Percentiles rank a stretch among this genome's conserved stretches.
Evolutionary conservation across 345 rosid genomes (phyloP).

Genomic region (Linum lewisii): DNA sequence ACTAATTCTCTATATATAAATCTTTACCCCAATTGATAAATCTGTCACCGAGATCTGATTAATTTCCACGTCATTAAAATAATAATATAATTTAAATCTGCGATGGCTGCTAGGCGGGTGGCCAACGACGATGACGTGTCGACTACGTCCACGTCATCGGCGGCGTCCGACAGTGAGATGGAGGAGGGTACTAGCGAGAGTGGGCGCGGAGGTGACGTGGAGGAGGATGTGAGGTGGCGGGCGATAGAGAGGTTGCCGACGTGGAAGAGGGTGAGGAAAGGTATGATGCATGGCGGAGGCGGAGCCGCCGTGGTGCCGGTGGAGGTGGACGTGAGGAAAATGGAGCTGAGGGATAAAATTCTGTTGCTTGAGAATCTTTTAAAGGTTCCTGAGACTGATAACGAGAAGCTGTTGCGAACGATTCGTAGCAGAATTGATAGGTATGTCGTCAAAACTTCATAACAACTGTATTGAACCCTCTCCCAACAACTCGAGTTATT

Average conservation of each 20-base stretch:
- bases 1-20: no score
- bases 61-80: no score
- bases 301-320: conserved; percentile 26
- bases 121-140: conserved; percentile 19
- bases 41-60: no score
- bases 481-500: background rate
- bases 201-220: conserved; percentile 35
- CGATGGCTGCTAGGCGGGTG: background rate
- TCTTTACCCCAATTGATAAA: no score
- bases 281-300: conserved; percentile 30
- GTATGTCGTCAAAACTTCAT: no score
- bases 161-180: conserved; percentile 27
- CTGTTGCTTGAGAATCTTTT: conserved; percentile 31
- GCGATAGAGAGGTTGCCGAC: conserved; percentile 58
- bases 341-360: conserved; percentile 31
- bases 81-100: no score
- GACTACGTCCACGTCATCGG: conserved; percentile 10
- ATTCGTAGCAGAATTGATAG: conserved; percentile 46
- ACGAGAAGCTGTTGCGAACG: conserved; percentile 35
- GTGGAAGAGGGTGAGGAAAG: conserved; percentile 33
- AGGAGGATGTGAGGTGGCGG: conserved; percentile 45
- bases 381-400: conserved; percentile 49
- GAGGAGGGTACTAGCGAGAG: conserved; percentile 21
- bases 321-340: conserved; percentile 39
- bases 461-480: no score